A percentile compares a stretch with the other conserved stretches of the same genome.
These are phyloP conservation scores for Emericellopsis atlantica DNA, from an alignment of 2,329 filamentous ascomycete genomes.

Conservation along the genomic window DNA sequence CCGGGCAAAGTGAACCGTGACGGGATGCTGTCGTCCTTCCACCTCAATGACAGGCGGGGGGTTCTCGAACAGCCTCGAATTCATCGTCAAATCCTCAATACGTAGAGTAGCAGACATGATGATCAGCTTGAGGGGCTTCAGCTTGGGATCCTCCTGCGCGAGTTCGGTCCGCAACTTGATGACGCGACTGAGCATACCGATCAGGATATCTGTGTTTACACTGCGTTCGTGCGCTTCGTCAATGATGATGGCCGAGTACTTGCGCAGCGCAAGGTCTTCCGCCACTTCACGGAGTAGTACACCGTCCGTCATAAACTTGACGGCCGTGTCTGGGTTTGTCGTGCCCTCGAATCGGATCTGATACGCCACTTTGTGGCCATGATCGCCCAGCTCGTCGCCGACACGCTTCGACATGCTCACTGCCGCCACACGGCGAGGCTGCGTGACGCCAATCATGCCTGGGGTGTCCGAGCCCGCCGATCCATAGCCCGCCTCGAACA, in stretches of 20 bases:
- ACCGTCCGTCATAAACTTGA: constrained; percentile 99
- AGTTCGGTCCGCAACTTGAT: constrained; percentile 72
- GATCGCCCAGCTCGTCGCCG: constrained; percentile 67
- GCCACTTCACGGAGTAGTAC: constrained; percentile 84
- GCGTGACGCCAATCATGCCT: constrained; percentile 89
- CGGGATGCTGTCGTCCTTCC: constrained; percentile 83
- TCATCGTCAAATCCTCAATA: constrained; percentile 82
- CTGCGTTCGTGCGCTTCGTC: constrained; percentile 96
- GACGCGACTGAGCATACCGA: constrained; percentile 90
- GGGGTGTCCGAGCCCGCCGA: constrained; percentile 65
- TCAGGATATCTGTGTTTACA: constrained; percentile 95
- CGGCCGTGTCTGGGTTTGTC: constrained; percentile 64
- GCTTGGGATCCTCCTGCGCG: constrained; percentile 54
- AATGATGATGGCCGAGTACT: constrained; percentile 89
- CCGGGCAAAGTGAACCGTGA: constrained; percentile 79
- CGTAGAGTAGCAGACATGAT: constrained; percentile 97
- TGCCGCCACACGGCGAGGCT: constrained; percentile 86
- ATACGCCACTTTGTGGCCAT: constrained; percentile 70
- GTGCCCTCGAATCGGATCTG: constrained; percentile 93
- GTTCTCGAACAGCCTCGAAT: constrained; percentile 62
- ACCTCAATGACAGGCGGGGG: constrained; percentile 78
- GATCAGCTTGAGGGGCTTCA: constrained; percentile 77
- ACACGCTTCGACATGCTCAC: constrained; percentile 96
- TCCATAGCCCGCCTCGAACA: constrained; percentile 89
- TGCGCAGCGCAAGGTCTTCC: constrained; percentile 74